Evolutionary conservation across 805 yeast genomes (phyloP).

Genomic region (Jamesozyma gamospora): DNA sequence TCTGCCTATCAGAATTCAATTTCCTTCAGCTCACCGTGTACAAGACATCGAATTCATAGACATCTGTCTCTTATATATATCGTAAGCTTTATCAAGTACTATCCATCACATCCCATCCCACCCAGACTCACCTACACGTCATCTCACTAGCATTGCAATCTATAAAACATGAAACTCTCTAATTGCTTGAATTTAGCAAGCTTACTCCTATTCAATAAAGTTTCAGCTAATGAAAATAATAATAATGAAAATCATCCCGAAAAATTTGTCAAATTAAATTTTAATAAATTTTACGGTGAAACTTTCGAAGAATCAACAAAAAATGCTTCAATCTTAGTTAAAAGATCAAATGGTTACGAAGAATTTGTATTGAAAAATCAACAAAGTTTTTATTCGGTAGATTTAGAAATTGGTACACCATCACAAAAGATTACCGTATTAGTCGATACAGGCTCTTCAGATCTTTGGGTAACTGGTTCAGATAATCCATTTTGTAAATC

Average conservation of each 20-base stretch:
- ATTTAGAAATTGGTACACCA: conserved; percentile 43
- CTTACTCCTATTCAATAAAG: background rate
- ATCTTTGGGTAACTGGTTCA: conserved; percentile 44
- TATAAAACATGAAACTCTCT: background rate
- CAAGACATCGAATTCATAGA: too few relatives aligned
- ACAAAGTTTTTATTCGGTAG: conserved; percentile 36
- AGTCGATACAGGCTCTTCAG: conserved; percentile 68
- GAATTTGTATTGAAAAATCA: conserved; percentile 27
- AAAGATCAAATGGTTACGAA: conserved; percentile 9
- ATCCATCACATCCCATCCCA: too few relatives aligned
- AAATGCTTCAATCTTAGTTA: conserved; percentile 3
- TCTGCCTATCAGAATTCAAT: too few relatives aligned
- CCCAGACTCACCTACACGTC: too few relatives aligned
- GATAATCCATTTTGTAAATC: conserved; percentile 37
- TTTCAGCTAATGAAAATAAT: background rate
- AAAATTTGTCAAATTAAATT: conserved; percentile 10
- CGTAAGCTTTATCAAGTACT: too few relatives aligned
- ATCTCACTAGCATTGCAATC: too few relatives aligned
- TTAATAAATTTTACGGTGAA: conserved; percentile 16
- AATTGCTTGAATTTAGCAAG: background rate
- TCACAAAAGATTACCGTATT: conserved; percentile 42
- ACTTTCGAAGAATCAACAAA: conserved; percentile 5
- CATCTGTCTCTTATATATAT: too few relatives aligned
- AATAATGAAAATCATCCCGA: background rate
- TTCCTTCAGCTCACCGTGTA: too few relatives aligned